Conservation (phyloP, 2,329 filamentous ascomycete species). For the Pyrenophora tritici-repentis region DNA sequence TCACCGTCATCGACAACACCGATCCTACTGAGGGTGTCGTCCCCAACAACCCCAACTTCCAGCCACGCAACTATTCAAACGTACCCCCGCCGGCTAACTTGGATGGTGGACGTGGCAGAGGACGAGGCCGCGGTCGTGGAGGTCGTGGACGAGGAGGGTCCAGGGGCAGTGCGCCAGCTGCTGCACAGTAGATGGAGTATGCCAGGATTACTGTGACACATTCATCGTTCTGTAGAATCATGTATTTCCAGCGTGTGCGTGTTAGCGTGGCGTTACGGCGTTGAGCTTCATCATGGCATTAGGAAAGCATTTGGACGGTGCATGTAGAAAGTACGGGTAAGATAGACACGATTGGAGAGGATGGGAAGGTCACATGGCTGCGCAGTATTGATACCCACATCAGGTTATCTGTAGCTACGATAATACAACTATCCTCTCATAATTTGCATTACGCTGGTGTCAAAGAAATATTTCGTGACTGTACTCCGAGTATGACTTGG, state of each 20-base stretch:
- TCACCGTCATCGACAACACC: conserved; percentile 54
- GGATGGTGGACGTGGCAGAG: conserved; percentile 37
- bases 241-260: background rate
- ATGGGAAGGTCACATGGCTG: background rate
- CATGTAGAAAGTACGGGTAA: conserved; percentile 1
- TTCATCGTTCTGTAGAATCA: background rate
- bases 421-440: background rate
- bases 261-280: conserved; percentile 1
- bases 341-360: background rate
- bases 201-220: background rate
- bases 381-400: background rate
- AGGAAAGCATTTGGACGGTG: background rate
- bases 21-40: conserved; percentile 60
- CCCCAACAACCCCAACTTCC: conserved; percentile 61
- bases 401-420: background rate
- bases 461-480: background rate
- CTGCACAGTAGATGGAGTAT: conserved; percentile 19
- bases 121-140: conserved; percentile 40
- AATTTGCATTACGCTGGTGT: background rate
- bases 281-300: background rate
- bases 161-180: conserved; percentile 32
- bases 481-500: background rate
- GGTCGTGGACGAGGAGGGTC: conserved; percentile 39
- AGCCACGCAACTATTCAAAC: conserved; percentile 53
- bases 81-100: conserved; percentile 46